A percentile compares a stretch with the other conserved stretches of the same genome.
Evolutionary conservation across 2,329 filamentous ascomycete species (phyloP).

Genomic region (Plectosphaerella sp.): DNA sequence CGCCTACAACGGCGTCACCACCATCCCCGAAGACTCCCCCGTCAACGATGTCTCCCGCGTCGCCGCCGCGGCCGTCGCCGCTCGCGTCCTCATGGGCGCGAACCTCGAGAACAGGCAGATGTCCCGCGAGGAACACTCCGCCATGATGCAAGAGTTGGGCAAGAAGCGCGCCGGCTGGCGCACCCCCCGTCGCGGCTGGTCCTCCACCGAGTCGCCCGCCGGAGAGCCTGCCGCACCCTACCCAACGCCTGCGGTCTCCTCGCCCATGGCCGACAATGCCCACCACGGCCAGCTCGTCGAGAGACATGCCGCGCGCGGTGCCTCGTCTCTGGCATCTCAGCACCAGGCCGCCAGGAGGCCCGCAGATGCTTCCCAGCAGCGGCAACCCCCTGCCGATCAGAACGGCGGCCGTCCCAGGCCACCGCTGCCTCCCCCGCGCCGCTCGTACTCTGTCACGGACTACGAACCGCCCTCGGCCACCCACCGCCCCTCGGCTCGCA

Average conservation of each 20-base stretch:
- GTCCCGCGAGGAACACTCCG: constrained; percentile 36
- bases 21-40: constrained; percentile 9
- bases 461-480: constrained; percentile 47
- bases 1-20: constrained; percentile 10
- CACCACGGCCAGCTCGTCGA: constrained; percentile 2
- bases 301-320: background rate
- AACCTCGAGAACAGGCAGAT: constrained; percentile 18
- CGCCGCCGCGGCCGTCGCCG: constrained; percentile 11
- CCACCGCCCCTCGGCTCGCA: constrained; percentile 39
- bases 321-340: background rate
- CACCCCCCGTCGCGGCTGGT: constrained; percentile 40
- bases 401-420: constrained; percentile 20
- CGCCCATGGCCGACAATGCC: background rate
- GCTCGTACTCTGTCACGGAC: constrained; percentile 58
- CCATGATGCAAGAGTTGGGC: constrained; percentile 31
- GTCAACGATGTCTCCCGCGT: constrained; percentile 10
- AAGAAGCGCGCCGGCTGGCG: constrained; percentile 29
- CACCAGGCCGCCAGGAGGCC: background rate
- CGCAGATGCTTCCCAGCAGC: constrained; percentile 10
- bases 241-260: background rate
- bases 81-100: constrained; percentile 12
- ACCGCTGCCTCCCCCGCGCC: constrained; percentile 40
- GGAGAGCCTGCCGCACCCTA: constrained; percentile 11
- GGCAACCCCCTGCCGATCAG: constrained; percentile 13
- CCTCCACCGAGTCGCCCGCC: constrained; percentile 36